Base-by-base conservation (phyloP, 805 yeast genomes). In the Pichia membranifaciens region DNA sequence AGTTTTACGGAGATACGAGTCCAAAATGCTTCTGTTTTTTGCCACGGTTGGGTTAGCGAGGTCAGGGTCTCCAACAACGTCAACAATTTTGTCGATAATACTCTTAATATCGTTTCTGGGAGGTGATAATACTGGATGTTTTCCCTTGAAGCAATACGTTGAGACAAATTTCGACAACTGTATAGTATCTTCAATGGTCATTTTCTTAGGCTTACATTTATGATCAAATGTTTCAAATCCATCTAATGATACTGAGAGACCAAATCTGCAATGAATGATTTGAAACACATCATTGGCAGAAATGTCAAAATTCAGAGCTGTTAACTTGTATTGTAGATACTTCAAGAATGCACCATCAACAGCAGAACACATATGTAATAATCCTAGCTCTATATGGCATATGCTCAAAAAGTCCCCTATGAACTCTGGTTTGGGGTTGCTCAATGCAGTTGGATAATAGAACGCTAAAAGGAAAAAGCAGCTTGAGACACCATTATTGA, bases 251-350 rank as follows among this genome's bases (percentile, higher is more conserved):
- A 89, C 68, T 2, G 70, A 65, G 43, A 87, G 72, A 39, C 88
- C 95, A 56, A 83, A 88, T 9, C 85, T 74, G 60, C 99, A 93
- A 52, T 80, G 73, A 20, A 93, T 65, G 31, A 87, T 73, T 58
- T 91, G 98, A 8, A 87, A 73, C 41, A 91, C 61, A 39, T 88
- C 93, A 8, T 72, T 70, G 40, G 84, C 90, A 2, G 84, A 73
- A 4, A 72, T 73, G 18, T 51, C 44, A 60, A 65, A 61, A 7
- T 71, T 66, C 23, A 76, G 62, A 0, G 66, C 54, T 15, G 78
- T 67, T 31, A 85, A 65, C 17, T 75, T 71, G 8, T 70, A 68
- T 54, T 88, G 84, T 0, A 83, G 69, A 23, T 84, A 65, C 16
- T 71, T 69, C 43, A 93, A 67, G 51, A 90, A 82, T 7, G 68